Conservation (phyloP, 805 yeast genomes). For the Teunomyces panamensis region DNA sequence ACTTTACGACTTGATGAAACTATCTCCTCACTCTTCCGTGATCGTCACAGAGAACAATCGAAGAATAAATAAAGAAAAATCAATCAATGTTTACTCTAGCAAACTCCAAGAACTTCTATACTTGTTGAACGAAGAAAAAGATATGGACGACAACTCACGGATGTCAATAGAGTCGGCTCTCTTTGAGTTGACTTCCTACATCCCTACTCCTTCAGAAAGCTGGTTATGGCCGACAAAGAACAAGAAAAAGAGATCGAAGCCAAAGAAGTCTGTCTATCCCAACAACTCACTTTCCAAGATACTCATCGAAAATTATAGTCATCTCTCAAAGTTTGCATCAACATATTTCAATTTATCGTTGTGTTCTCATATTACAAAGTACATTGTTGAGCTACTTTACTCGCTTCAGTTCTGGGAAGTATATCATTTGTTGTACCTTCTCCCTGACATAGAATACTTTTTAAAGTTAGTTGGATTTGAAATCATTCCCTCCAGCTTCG, state of each 20-base stretch:
- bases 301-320: conserved; percentile 36
- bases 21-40: conserved; percentile 22
- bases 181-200: conserved; percentile 22
- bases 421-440: conserved; percentile 33
- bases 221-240: conserved; percentile 9
- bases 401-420: conserved; percentile 43
- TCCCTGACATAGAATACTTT: conserved; percentile 33
- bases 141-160: conserved; percentile 27
- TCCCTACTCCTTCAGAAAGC: conserved; percentile 19
- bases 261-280: conserved; percentile 24
- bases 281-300: conserved; percentile 34
- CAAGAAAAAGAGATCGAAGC: neutral
- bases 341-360: conserved; percentile 37
- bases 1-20: conserved; percentile 27
- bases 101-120: conserved; percentile 28
- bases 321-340: conserved; percentile 26
- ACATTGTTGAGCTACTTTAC: conserved; percentile 36
- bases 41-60: conserved; percentile 5
- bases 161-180: conserved; percentile 27
- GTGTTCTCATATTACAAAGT: conserved; percentile 39
- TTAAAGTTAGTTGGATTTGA: conserved; percentile 35
- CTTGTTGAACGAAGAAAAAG: conserved; percentile 24
- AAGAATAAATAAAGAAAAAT: conserved; percentile 8
- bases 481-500: conserved; percentile 33
- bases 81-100: conserved; percentile 30